Evolutionary conservation across 108 stramenopile species (phyloP).

Genomic region (Nannochloropsis gaditana): DNA sequence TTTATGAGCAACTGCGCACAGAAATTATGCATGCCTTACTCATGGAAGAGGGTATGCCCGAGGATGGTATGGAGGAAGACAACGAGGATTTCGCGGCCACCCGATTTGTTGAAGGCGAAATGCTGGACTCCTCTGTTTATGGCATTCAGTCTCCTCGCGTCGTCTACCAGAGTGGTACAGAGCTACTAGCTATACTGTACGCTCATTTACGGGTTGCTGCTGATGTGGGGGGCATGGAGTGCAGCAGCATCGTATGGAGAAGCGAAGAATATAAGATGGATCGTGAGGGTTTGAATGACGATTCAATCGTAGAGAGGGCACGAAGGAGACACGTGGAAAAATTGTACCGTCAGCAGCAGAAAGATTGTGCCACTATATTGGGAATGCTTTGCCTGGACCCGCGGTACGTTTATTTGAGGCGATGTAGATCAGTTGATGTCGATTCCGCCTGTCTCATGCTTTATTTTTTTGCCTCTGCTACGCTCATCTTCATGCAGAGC

Average conservation of each 20-base stretch:
- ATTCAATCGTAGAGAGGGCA: neutral
- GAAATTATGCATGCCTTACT: neutral
- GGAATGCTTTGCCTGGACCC: neutral
- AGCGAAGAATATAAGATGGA: too few relatives aligned
- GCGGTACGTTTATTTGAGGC: neutral
- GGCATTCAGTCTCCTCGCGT: neutral
- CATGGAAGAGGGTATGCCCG: neutral
- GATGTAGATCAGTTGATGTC: too few relatives aligned
- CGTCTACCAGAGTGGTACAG: conserved; percentile 2
- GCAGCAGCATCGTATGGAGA: too few relatives aligned
- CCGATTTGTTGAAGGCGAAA: neutral
- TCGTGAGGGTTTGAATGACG: neutral
- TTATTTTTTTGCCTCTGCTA: neutral
- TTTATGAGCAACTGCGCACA: conserved; percentile 3
- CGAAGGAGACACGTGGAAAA: neutral
- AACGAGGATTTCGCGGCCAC: neutral
- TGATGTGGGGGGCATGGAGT: too few relatives aligned
- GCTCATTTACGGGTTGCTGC: neutral
- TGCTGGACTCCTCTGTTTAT: conserved; percentile 18
- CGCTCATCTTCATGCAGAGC: neutral
- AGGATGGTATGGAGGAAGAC: neutral
- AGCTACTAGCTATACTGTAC: neutral
- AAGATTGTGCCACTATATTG: neutral
- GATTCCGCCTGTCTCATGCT: neutral
- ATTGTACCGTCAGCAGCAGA: neutral